These are phyloP conservation scores for Calocybe gambosa DNA, from an alignment of 1,284 basidiomycete genomes.

Conservation along the genomic window DNA sequence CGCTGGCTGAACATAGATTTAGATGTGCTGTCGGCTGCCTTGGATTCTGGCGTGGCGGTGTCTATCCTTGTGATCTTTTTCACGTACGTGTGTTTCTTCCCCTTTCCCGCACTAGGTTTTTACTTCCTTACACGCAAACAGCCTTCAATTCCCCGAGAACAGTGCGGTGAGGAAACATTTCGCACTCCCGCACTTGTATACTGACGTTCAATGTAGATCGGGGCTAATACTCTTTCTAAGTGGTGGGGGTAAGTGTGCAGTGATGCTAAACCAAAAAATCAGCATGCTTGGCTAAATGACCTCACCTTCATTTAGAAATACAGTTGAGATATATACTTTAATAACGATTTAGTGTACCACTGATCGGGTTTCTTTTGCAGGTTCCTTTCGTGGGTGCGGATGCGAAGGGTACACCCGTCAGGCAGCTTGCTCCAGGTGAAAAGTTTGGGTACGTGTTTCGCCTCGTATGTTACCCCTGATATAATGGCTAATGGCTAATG, in stretches of 20 bases:
- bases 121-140: too few relatives aligned
- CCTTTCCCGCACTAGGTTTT: background rate
- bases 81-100: constrained; percentile 12
- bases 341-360: too few relatives aligned
- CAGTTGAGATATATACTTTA: constrained; percentile 14
- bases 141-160: constrained; percentile 57
- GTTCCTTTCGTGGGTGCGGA: constrained; percentile 34
- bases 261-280: background rate
- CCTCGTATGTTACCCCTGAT: background rate
- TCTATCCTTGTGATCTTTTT: constrained; percentile 60
- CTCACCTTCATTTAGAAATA: constrained; percentile 29
- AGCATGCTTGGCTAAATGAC: background rate
- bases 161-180: constrained; percentile 25
- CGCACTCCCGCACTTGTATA: background rate
- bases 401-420: constrained; percentile 31
- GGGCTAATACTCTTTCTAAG: constrained; percentile 30
- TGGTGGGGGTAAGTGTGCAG: constrained; percentile 43
- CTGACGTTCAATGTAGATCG: constrained; percentile 29
- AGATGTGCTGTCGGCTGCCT: constrained; percentile 49
- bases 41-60: constrained; percentile 47
- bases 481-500: background rate
- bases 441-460: constrained; percentile 32
- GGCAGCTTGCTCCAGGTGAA: constrained; percentile 28
- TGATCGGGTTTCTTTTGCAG: constrained; percentile 6
- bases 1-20: too few relatives aligned